Evolutionary conservation across 352 stramenopile genomes (phyloP).

Genomic region (Aphanomyces cochlioides): DNA sequence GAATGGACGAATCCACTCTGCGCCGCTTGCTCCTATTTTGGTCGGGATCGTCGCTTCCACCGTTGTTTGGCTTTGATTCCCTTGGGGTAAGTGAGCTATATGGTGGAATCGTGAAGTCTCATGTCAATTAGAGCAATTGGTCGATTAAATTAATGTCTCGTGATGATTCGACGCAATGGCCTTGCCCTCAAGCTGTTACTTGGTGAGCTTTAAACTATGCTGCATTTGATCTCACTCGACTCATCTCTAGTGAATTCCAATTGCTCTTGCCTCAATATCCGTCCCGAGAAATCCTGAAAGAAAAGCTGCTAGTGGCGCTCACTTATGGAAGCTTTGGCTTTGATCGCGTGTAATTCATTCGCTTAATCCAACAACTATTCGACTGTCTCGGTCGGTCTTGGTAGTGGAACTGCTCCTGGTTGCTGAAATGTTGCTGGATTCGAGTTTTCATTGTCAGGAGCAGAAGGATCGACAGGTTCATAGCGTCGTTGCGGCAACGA

Average conservation of each 20-base stretch:
- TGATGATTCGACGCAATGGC: neutral
- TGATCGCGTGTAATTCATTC: constrained; percentile 74
- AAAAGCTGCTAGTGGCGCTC: constrained; percentile 61
- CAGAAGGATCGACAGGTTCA: neutral
- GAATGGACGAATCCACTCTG: constrained; percentile 50
- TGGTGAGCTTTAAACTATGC: constrained; percentile 42
- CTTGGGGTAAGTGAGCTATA: constrained; percentile 23
- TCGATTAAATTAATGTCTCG: constrained; percentile 12
- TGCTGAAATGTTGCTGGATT: constrained; percentile 45
- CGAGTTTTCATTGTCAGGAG: constrained; percentile 30
- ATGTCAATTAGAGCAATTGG: neutral
- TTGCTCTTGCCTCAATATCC: constrained; percentile 68
- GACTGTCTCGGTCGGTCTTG: constrained; percentile 44
- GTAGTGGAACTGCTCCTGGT: constrained; percentile 44
- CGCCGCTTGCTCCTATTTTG: constrained; percentile 72
- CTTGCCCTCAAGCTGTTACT: constrained; percentile 71
- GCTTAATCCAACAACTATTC: constrained; percentile 21
- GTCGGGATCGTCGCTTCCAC: constrained; percentile 61
- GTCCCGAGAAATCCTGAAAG: constrained; percentile 44
- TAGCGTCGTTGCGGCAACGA: constrained; percentile 9
- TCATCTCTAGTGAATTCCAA: constrained; percentile 48
- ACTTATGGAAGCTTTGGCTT: constrained; percentile 64
- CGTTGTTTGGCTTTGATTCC: constrained; percentile 68
- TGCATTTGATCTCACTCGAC: too few relatives aligned
- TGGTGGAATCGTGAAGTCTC: too few relatives aligned